A percentile compares a stretch with the other conserved stretches of the same genome.
These are phyloP conservation scores for Microbotryomycetes sp. DNA, from an alignment of 1,284 basidiomycete species.

Conservation along the genomic window DNA sequence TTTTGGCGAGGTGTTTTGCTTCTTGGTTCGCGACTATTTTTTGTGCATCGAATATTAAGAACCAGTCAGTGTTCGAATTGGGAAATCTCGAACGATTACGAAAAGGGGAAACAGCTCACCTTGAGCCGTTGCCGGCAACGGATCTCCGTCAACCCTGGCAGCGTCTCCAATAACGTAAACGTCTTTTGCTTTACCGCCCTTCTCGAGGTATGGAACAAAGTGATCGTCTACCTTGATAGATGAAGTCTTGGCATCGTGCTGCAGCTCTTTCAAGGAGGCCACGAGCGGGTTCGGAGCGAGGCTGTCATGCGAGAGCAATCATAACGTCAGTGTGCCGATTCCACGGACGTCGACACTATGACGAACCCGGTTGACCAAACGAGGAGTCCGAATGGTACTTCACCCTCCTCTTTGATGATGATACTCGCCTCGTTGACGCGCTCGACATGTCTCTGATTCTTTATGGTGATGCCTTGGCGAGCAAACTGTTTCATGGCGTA, in stretches of 20 bases:
- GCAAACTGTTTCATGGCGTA: slow-evolving; percentile 37
- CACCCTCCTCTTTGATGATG: slow-evolving; percentile 33
- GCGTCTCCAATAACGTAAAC: slow-evolving; percentile 60
- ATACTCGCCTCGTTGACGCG: slow-evolving; percentile 25
- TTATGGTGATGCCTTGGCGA: slow-evolving; percentile 24
- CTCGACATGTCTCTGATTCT: slow-evolving; percentile 23
- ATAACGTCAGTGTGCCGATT: neutral
- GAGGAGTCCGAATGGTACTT: slow-evolving; percentile 68
- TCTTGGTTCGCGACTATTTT: slow-evolving; percentile 38
- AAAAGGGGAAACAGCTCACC: slow-evolving; percentile 3
- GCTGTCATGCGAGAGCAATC: slow-evolving; percentile 42
- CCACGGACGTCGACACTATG: too few species aligned
- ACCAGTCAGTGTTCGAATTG: too few species aligned
- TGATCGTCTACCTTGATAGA: slow-evolving; percentile 54
- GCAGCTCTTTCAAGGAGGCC: slow-evolving; percentile 51
- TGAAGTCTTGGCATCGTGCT: slow-evolving; percentile 55
- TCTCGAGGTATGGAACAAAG: slow-evolving; percentile 47
- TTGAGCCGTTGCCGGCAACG: slow-evolving; percentile 41
- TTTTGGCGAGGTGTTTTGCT: slow-evolving; percentile 33
- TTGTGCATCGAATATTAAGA: too few species aligned
- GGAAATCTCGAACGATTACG: too few species aligned
- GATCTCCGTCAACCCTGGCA: slow-evolving; percentile 48
- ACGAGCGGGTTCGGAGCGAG: slow-evolving; percentile 72
- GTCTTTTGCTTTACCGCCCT: slow-evolving; percentile 21
- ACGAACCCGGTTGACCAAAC: slow-evolving; percentile 67